Base-by-base conservation (phyloP, 306 rosid genomes). In the Astragalus membranaceus region DNA sequence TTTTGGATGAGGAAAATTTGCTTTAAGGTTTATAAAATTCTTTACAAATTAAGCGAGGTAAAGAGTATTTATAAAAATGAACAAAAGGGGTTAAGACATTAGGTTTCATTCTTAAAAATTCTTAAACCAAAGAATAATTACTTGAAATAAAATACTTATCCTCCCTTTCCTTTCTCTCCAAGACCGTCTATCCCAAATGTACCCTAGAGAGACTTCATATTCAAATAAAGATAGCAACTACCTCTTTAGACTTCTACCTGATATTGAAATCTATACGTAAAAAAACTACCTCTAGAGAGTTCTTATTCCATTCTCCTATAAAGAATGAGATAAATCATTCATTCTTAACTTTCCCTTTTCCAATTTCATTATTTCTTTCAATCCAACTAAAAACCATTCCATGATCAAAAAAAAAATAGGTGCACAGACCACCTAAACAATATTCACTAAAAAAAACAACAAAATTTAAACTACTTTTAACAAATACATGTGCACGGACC, bases 231-330 rank as follows among this genome's bases (percentile, higher is more conserved):
- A 59, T 35, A 35, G 32, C 8, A 58, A 66, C 43, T 3, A 73
- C 72, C 69, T 10, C 69, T 55, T 69, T 74, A 55, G 74, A 63
- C 67, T 57, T 80, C 36, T 83, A 92, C 99, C 99, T 94, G 78
- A 91, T 69, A 83, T 94, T 89, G 85, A 94, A 94, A 74, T 84
- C 92, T 47, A 94, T 86, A 41, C 96, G 97, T 74, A 94, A 20
- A 20, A 20, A 20, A 20, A 20, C 23, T 20, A 20, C 23, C 23
- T 20, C 23, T 20, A 20, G 23, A 20, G 23, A 20, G 1, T 20
- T 20, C 60, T 58, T 59, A 16, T 10, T 43, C 58, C 7, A 71
- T 43, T 46, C 39, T 33, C 29, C 50, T 23, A 8, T 32, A 33
- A 60, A 36, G 41, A 60, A 48, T 35, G 44, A 50, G 13, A 59